These are phyloP conservation scores for Mycena chlorophos DNA, from an alignment of 768 basidiomycete species.

Conservation along the genomic window DNA sequence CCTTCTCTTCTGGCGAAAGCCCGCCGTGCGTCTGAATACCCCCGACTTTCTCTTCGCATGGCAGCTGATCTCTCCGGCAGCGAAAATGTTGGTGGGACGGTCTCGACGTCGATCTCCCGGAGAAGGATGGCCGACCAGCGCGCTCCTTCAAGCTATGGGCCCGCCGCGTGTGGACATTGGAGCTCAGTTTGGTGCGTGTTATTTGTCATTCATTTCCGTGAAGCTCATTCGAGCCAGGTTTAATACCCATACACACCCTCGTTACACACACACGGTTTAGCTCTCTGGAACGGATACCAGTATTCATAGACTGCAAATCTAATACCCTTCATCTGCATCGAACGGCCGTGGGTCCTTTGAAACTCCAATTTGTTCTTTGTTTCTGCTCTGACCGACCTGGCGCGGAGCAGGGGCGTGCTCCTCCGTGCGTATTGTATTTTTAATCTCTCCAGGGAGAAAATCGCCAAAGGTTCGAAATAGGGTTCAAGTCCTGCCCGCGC, in stretches of 20 bases:
- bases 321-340: constrained; percentile 2
- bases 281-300: constrained; percentile 2
- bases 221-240: neutral
- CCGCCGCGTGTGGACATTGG: constrained; percentile 95
- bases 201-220: neutral
- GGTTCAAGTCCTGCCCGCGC: too few species aligned
- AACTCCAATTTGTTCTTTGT: too few species aligned
- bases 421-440: too few species aligned
- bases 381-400: too few species aligned
- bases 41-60: constrained; percentile 5
- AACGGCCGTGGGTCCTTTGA: too few species aligned
- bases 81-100: constrained; percentile 99
- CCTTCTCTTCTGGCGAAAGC: constrained; percentile 97
- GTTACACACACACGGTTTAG: neutral
- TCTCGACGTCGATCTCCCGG: constrained; percentile 80
- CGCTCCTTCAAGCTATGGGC: constrained; percentile 90
- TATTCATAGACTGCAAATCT: constrained; percentile 1
- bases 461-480: too few species aligned
- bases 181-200: constrained; percentile 80
- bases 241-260: neutral
- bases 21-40: constrained; percentile 75
- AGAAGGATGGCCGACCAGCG: constrained; percentile 49
- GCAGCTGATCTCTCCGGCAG: constrained; percentile 41
- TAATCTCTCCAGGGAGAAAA: too few species aligned
- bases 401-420: too few species aligned